Base-by-base conservation (phyloP, 345 rosid genomes). In the Hibiscus trionum region DNA sequence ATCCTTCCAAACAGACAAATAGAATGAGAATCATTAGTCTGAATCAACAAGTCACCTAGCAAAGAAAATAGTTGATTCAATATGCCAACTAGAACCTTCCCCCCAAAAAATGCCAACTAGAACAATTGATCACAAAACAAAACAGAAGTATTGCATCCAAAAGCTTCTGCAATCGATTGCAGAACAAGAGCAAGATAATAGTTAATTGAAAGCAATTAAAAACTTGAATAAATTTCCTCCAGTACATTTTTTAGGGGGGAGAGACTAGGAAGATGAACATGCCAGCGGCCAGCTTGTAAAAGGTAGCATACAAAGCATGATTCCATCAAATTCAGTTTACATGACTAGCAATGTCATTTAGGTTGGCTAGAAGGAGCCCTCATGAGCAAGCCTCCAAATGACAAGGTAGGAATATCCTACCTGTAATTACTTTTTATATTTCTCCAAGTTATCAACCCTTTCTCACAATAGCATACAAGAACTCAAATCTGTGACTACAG, bases 1-100 rank as follows among this genome's bases (percentile, higher is more conserved):
- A 96, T 86, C 91, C 96, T 88, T 93, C 94, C 97, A 89, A 87
- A 88, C 74, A 96, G 81, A 90, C 73, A 82, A 70, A 80, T 73
- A 60, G 79, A 73, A 79, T 78, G 86, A 86, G 84, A 85, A 87
- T 84, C 87, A 90, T 82, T 68, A 58, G 37, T 33, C 52, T 14
- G 62, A 44, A 46, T 12, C 60, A 39, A 75, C 11, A 17, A 46
- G 50, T 33, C 64, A 69, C 52, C 6, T 42, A 52, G 56, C n/a
- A 66, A 44, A 12, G 55, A 46, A 31, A 44, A 44, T 1, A 66
- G 35, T 24, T 15, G 47, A 44, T 46, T 44, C 52, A 39, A 11
- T 39, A 39, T 12, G 31, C 35, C 35, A 49, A 68, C 17, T n/a
- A 68, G 55, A 59, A 24, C 10, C 12, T 42, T 10, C 47, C 47